phyloP scores from a whole-genome alignment of 495 filamentous ascomycete genomes.

The Hyaloscypha bicolor region DNA sequence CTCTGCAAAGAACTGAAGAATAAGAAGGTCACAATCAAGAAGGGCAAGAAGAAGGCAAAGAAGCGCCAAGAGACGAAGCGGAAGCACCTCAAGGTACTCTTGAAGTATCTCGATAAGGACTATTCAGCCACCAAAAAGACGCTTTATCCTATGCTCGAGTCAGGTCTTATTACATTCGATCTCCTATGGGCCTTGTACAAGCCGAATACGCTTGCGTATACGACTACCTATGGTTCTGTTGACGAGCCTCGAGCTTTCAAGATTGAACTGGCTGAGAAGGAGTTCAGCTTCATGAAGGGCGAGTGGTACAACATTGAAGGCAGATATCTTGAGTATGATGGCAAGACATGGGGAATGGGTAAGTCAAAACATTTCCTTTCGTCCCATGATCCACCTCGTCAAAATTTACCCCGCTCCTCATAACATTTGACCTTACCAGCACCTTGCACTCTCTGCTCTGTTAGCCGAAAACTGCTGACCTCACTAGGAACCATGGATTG shows the following conservation, averaged over 20 bases:
- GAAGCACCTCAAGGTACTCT: slow-evolving; percentile 73
- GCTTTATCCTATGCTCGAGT: slow-evolving; percentile 80
- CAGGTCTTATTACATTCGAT: slow-evolving; percentile 87
- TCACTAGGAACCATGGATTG: slow-evolving; percentile 58
- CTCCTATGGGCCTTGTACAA: slow-evolving; percentile 91
- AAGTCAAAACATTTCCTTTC: slow-evolving; percentile 19
- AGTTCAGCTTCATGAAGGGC: slow-evolving; percentile 72
- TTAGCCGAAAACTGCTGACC: not conserved
- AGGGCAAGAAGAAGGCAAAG: slow-evolving; percentile 58
- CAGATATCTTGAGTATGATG: slow-evolving; percentile 77
- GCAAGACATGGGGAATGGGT: slow-evolving; percentile 60
- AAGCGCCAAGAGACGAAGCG: slow-evolving; percentile 70
- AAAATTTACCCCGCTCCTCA: slow-evolving; percentile 52
- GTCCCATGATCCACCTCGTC: not conserved
- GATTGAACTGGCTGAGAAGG: slow-evolving; percentile 77
- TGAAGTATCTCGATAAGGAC: slow-evolving; percentile 82
- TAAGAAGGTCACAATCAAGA: slow-evolving; percentile 51
- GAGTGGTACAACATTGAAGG: slow-evolving; percentile 84
- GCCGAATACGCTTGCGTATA: slow-evolving; percentile 83
- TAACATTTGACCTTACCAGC: slow-evolving; percentile 1
- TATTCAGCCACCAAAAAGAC: slow-evolving; percentile 79
- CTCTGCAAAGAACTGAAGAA: slow-evolving; percentile 68
- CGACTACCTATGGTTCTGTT: slow-evolving; percentile 73
- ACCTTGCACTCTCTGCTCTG: too few relatives aligned
- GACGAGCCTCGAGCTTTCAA: slow-evolving; percentile 92